Evolutionary conservation across 148 eudicot species (phyloP).

Genomic region (Heliamphora exappendiculata): DNA sequence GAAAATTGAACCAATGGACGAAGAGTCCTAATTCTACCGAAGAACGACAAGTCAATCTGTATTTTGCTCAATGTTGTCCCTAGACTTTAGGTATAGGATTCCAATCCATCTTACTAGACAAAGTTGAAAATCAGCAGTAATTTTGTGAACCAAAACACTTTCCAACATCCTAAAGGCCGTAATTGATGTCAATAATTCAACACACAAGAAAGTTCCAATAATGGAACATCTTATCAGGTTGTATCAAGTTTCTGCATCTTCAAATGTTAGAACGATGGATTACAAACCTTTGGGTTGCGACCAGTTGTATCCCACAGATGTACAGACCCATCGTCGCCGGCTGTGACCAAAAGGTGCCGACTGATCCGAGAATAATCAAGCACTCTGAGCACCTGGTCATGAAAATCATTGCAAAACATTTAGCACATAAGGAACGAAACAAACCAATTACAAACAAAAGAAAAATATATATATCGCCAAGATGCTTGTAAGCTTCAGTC

Average conservation of each 20-base stretch:
- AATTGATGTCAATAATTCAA: neutral
- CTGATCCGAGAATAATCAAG: conserved; percentile 94
- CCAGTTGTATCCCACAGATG: conserved; percentile 96
- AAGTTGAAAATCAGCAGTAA: neutral
- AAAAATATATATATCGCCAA: neutral
- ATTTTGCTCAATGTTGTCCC: neutral
- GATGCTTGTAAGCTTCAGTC: neutral
- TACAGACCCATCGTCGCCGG: conserved; percentile 97
- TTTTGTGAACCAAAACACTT: neutral
- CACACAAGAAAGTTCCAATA: neutral
- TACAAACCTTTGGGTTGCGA: conserved; percentile 79
- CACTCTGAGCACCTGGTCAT: conserved; percentile 77
- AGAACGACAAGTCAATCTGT: neutral
- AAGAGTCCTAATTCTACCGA: neutral
- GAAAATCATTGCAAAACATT: conserved; percentile 33
- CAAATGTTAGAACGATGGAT: neutral
- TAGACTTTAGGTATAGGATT: neutral
- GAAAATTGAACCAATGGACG: neutral
- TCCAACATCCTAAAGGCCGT: neutral
- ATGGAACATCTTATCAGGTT: neutral
- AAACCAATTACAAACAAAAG: neutral
- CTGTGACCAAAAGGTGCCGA: conserved; percentile 89
- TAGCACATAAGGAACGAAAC: conserved; percentile 20
- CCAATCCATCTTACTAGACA: neutral
- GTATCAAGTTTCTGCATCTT: neutral